Conservation (phyloP, 441 rosid genomes). For the Gossypium trilobum region DNA sequence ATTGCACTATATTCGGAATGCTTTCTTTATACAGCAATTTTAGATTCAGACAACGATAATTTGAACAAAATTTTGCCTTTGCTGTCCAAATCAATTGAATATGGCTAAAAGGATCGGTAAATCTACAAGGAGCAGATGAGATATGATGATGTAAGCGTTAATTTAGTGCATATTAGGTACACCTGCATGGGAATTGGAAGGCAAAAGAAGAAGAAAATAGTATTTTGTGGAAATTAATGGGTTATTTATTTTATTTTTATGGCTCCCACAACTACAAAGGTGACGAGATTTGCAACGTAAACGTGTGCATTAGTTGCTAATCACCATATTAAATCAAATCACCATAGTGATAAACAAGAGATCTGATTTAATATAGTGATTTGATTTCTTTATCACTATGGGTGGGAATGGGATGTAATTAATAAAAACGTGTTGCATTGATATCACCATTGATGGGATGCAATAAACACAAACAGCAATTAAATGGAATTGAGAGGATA, state of each 20-base stretch:
- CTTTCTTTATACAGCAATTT: neutral
- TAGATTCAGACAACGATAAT: neutral
- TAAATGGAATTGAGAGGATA: neutral
- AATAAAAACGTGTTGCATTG: neutral
- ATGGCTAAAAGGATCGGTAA: neutral
- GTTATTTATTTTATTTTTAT: neutral
- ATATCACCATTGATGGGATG: neutral
- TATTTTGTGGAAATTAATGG: neutral
- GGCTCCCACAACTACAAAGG: neutral
- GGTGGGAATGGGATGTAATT: too few relatives aligned
- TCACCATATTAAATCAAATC: too few relatives aligned
- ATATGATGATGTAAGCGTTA: neutral
- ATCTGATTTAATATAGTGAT: neutral
- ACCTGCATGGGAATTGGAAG: neutral
- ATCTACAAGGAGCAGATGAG: neutral
- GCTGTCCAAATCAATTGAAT: neutral
- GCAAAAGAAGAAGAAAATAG: neutral
- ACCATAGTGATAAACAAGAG: neutral
- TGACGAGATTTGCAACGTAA: neutral
- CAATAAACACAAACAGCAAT: neutral
- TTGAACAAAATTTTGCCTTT: neutral
- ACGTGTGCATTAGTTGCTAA: neutral
- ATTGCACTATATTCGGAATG: constrained; percentile 7
- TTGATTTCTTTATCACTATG: neutral
- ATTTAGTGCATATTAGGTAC: neutral